Base-by-base conservation (phyloP, 805 yeast genomes). In the Kockiozyma suomiensis region DNA sequence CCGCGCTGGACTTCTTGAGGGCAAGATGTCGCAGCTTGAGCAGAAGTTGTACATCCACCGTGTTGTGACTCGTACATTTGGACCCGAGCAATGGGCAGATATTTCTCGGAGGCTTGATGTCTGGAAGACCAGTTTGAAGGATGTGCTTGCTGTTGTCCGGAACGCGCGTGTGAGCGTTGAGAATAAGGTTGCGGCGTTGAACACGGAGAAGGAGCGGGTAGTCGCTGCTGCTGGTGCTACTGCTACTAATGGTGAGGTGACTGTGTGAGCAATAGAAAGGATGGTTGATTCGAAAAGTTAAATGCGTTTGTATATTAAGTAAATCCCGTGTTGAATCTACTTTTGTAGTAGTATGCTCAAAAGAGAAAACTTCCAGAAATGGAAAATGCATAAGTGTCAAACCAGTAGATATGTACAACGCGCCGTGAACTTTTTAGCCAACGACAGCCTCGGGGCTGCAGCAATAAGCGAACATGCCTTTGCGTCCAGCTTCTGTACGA, bases 1-100 rank as follows among this genome's bases (percentile, higher is more conserved):
- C 61, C 72, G 77, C 57, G 76, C 77, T 2, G 77, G 77, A 4
- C 72, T 78, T 17, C 66, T 78, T 25, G 72, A 74, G 66, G 81
- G 81, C 61, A 73, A 79, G 56, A 72, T 78, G 71, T 71, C 75
- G 60, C 81, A 78, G 69, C 69, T 75, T 37, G 69, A 69, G 47
- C 65, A 70, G 62, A 63, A 62, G 49, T 74, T 78, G 61, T 65
- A 67, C 50, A 69, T 78, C 21, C 79, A 76, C 68, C 64, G 74
- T 25, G 74, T 75, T 33, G 58, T 69, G 19, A 67, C 75, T 19
- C 78, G 80, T 23, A 68, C 70, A 25, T 70, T 78, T 54, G 73
- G 71, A n/a, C 57, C 54, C 35, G 70, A 68, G 54, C 74, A 78
- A 57, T 77, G 81, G 81, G 63, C 70, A 55, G 53, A 50, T 2